Base-by-base conservation (phyloP, 2,329 filamentous ascomycete genomes). In the Alternaria novae-zelandiae region DNA sequence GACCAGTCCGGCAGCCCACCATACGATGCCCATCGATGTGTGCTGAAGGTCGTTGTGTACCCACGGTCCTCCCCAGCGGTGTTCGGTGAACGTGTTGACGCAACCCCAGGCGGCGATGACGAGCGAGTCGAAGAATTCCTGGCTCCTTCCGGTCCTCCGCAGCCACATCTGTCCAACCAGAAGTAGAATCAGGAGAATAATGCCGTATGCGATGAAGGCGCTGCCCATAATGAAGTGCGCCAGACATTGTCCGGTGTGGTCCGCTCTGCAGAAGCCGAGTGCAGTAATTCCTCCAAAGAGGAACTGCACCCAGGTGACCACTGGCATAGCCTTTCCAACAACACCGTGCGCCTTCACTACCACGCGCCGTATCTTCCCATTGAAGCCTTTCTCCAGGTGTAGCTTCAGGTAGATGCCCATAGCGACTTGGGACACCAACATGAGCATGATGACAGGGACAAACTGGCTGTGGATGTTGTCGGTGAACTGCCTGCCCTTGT, bases 181-280 rank as follows among this genome's bases (percentile, higher is more conserved):
- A 32, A 98, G 87, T 20, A 97, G 83, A 20, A 98, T 90, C 3
- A 92, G 94, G 69, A 99, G 86, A 41, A 97, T 79, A 58, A 97
- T 91, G 26, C 93, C 96, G 75, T 99, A 99, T 28, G 87, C 96
- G 71, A 99, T 95, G 78, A 99, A 99, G 1, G 95, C 94, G 70
- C 92, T 91, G 47, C 96, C 96, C 96, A 99, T 99, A 80, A 98
- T 99, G 81, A 98, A 99, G 80, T 99, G 96, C 2, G 96, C 96
- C 45, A 92, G 83, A 81, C 96, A 99, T 80, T 99, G 96, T 30
- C 94, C 95, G 1, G 94, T 80, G 76, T 99, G 95, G 61, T 98
- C 94, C 57, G 86, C 93, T 70, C 93, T 91, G 80, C 96, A 99
- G 84, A 97, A 98, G 21, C 96, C 96, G 59, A 97, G 85, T 5